Evolutionary conservation across 2,329 filamentous ascomycete species (phyloP), one percentile per base, ranked within the genome.

Genomic region (Sclerotinia glacialis): DNA sequence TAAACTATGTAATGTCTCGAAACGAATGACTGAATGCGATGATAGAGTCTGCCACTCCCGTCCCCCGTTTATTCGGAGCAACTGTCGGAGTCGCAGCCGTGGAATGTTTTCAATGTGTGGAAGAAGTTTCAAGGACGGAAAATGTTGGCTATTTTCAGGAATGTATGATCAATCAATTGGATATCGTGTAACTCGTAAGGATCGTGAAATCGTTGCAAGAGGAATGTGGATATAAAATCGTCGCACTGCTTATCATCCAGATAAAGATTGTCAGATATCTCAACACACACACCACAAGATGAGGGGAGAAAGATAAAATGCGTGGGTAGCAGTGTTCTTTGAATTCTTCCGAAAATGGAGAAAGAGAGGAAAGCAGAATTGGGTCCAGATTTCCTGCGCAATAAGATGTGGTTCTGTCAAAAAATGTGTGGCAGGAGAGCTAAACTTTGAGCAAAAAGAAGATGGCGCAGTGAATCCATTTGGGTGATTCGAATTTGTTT

Each of bases 1-100:
- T 72, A 66, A 69, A 64, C 59, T 66, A 68, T 64, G 61, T 59
- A 34, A 54, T 49, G 28, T 58, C 34, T 70, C 63, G 34, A 44
- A 65, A 65, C 18, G 46, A 65, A 60, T 60, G 62, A 26, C 40
- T 5, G 9, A 60, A 47, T 49, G 44, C 28, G 21, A 40, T 40
- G 16, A 14, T 71, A 37, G 52, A 71, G 64, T 70, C 72, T 74
- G 71, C 72, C 65, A 72, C 74, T 76, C 74, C 73, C 72, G 74
- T 74, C 75, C 74, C 72, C 74, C 73, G 69, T 68, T 18, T 64
- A 34, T 67, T 67, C 69, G 71, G 73, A 74, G 73, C 65, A 74
- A 76, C 74, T 67, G 71, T 60, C 67, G 74, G 73, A 74, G 74
- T 69, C 70, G 72, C 71, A 72, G 71, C 64, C 65, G 72, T 74